A percentile compares a stretch with the other conserved stretches of the same genome.
phyloP scores from a whole-genome alignment of 768 basidiomycete species.

The Termitomyces sp. region DNA sequence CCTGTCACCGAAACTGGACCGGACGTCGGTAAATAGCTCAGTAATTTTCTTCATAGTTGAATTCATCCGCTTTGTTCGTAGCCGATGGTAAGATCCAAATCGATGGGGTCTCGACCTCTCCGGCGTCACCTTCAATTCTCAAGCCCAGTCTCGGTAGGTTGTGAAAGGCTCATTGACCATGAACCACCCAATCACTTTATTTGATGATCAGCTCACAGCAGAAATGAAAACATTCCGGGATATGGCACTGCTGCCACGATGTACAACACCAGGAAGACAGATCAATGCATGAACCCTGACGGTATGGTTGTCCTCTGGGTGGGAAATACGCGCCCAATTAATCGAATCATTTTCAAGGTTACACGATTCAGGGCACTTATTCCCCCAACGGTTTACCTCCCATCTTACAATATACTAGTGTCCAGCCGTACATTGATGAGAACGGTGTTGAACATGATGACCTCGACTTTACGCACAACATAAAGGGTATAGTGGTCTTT shows the following conservation, averaged over 20 bases:
- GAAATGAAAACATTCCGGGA: neutral
- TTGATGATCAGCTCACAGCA: neutral
- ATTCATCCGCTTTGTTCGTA: neutral
- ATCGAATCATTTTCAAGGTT: neutral
- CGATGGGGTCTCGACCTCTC: neutral
- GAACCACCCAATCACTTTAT: neutral
- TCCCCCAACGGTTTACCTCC: neutral
- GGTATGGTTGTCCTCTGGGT: neutral
- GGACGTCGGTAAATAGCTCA: neutral
- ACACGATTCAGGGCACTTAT: neutral
- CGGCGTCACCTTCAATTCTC: neutral
- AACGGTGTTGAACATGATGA: neutral
- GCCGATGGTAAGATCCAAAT: neutral
- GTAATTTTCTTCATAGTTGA: neutral
- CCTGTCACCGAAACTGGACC: neutral
- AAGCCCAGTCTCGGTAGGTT: neutral
- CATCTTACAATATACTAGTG: neutral
- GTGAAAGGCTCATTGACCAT: too few species aligned
- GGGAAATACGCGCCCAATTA: too few species aligned
- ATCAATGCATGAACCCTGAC: neutral
- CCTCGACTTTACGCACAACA: neutral
- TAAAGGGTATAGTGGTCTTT: neutral
- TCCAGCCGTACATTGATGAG: neutral
- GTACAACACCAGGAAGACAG: neutral
- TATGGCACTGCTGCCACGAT: neutral